Evolutionary conservation across 106 monocot species (phyloP).

Genomic region (Dendrobium catenatum): DNA sequence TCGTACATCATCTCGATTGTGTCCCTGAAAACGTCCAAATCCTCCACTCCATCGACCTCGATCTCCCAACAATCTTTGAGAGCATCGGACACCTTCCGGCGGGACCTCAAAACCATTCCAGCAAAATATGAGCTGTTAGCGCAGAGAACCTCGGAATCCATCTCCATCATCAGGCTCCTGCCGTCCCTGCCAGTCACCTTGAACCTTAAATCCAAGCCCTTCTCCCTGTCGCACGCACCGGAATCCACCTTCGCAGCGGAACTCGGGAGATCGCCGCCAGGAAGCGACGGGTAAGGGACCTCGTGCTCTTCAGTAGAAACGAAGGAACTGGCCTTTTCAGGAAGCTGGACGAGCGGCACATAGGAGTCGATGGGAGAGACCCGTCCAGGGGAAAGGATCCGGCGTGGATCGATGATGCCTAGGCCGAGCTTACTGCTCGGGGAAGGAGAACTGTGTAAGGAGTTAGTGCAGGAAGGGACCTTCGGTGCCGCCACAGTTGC

Average conservation of each 20-base stretch:
- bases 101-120: conserved; percentile 24
- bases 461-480: not conserved
- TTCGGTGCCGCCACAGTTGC: not conserved
- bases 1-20: conserved; percentile 81
- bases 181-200: conserved; percentile 57
- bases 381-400: conserved; percentile 80
- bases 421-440: conserved; percentile 32
- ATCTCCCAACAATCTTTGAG: conserved; percentile 32
- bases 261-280: not conserved
- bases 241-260: conserved; percentile 1
- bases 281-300: conserved; percentile 5
- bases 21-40: conserved; percentile 60
- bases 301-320: not conserved
- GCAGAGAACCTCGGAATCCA: conserved; percentile 55
- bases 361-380: conserved; percentile 87
- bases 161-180: conserved; percentile 41
- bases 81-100: conserved; percentile 16
- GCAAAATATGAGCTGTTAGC: conserved; percentile 49
- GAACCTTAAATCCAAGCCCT: conserved; percentile 51
- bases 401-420: conserved; percentile 58
- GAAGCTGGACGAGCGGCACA: conserved; percentile 19
- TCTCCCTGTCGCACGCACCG: not conserved
- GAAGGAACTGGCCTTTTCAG: conserved; percentile 1
- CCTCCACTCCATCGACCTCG: conserved; percentile 55
- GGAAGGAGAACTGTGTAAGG: conserved; percentile 50